These are phyloP conservation scores for Allium cepa DNA, from an alignment of 106 monocot genomes.

Conservation along the genomic window DNA sequence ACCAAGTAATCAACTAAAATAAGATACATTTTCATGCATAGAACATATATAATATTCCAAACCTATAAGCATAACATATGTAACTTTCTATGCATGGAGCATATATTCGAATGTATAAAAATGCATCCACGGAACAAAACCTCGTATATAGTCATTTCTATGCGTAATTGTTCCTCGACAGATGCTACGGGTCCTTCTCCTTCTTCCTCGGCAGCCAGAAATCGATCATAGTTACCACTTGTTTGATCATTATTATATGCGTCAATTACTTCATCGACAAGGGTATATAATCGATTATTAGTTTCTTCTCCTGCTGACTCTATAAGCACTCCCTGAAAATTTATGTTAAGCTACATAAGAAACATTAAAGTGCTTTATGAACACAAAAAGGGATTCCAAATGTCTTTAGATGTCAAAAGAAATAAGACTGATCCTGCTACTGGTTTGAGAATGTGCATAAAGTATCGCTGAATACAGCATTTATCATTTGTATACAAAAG, in stretches of 20 bases:
- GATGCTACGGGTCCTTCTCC: constrained; percentile 70
- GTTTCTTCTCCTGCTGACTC: constrained; percentile 46
- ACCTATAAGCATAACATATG: neutral
- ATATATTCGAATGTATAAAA: neutral
- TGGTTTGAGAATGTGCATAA: too few relatives aligned
- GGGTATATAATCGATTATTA: constrained; percentile 47
- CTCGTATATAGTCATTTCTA: constrained; percentile 98
- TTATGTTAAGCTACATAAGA: constrained; percentile 8
- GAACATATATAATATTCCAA: too few relatives aligned
- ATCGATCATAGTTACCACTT: constrained; percentile 33
- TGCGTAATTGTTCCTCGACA: constrained; percentile 82
- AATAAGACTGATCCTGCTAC: too few relatives aligned
- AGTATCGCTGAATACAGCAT: too few relatives aligned
- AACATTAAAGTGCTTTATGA: neutral
- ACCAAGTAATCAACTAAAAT: too few relatives aligned
- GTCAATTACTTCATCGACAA: constrained; percentile 55
- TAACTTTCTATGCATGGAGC: neutral
- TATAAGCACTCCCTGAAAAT: constrained; percentile 58
- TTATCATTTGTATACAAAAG: too few relatives aligned
- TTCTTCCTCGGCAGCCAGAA: constrained; percentile 52
- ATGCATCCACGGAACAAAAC: constrained; percentile 21
- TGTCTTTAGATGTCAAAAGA: too few relatives aligned
- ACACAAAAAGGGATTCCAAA: too few relatives aligned
- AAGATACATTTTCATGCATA: too few relatives aligned
- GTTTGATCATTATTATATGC: constrained; percentile 34